Evolutionary conservation across 1,284 basidiomycete genomes (phyloP).

Genomic region (Fomitopsis palustris): DNA sequence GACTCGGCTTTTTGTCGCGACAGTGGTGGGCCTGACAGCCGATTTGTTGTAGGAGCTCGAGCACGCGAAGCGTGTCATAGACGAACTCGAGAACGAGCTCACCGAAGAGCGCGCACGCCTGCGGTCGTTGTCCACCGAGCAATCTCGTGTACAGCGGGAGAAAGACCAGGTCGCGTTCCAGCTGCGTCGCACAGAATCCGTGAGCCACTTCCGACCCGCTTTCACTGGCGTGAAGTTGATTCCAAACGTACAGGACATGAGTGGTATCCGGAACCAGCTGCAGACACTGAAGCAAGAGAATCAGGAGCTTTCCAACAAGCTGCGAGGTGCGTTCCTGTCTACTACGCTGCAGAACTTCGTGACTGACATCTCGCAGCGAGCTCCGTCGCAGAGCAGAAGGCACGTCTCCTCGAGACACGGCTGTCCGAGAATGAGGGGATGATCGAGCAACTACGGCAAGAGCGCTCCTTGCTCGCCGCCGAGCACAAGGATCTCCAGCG

Average conservation of each 20-base stretch:
- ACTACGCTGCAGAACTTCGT: conserved; percentile 3
- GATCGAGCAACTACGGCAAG: conserved; percentile 70
- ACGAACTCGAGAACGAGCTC: conserved; percentile 65
- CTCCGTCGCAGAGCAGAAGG: conserved; percentile 63
- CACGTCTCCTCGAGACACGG: conserved; percentile 58
- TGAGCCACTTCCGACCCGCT: conserved; percentile 27
- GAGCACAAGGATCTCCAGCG: conserved; percentile 72
- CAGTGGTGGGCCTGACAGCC: not conserved
- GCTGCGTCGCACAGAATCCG: conserved; percentile 65
- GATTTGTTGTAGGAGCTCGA: conserved; percentile 55
- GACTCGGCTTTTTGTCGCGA: conserved; percentile 14
- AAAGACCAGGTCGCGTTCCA: conserved; percentile 59
- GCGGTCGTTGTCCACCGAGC: conserved; percentile 58
- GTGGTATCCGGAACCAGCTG: conserved; percentile 66
- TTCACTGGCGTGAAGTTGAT: not conserved
- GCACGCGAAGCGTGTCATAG: conserved; percentile 57
- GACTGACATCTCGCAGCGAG: conserved; percentile 38
- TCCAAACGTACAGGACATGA: conserved; percentile 56
- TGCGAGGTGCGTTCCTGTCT: conserved; percentile 46
- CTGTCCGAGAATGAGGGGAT: conserved; percentile 62
- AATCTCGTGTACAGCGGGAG: conserved; percentile 55
- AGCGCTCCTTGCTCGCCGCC: conserved; percentile 59
- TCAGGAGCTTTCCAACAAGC: conserved; percentile 61
- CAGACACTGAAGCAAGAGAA: conserved; percentile 67
- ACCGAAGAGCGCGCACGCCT: conserved; percentile 64